Percentiles rank a stretch among this genome's conserved stretches.
phyloP scores from a whole-genome alignment of 257 asterid genomes.

The Plantago ovata region DNA sequence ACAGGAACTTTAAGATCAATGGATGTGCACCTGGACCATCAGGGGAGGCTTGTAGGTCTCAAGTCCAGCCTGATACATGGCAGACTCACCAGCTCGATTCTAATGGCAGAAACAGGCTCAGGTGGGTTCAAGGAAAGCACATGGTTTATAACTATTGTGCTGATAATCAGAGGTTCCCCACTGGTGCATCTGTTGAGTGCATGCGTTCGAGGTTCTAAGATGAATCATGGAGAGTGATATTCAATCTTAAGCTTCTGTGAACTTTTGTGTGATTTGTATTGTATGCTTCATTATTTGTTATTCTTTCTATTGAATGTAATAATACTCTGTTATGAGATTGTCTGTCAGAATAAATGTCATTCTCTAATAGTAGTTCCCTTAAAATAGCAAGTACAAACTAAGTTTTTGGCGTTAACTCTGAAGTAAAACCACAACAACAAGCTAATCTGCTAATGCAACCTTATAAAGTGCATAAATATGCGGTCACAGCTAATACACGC shows the following conservation, averaged over 20 bases:
- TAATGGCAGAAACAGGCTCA: constrained; percentile 32
- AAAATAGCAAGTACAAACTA: no score
- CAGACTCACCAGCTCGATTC: constrained; percentile 32
- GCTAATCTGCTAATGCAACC: no score
- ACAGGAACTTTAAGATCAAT: constrained; percentile 37
- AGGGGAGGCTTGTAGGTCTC: constrained; percentile 13
- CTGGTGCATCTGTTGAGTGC: constrained; percentile 43
- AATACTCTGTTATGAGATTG: no score
- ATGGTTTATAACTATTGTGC: constrained; percentile 48
- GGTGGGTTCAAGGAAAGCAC: constrained; percentile 46
- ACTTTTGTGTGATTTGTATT: neutral
- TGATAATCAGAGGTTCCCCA: constrained; percentile 40
- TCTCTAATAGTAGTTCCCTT: no score
- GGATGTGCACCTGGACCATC: constrained; percentile 25
- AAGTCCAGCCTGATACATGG: constrained; percentile 19
- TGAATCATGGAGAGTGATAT: neutral
- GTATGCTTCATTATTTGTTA: constrained; percentile 2
- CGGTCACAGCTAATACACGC: no score
- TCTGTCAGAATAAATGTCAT: constrained; percentile 1
- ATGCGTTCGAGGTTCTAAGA: constrained; percentile 27
- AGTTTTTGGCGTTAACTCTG: no score
- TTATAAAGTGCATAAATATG: no score
- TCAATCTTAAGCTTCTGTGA: neutral
- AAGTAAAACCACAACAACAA: no score
- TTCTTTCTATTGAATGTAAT: constrained; percentile 11